Evolutionary conservation across 768 basidiomycete genomes (phyloP).

Genomic region (Amanita thiersii): DNA sequence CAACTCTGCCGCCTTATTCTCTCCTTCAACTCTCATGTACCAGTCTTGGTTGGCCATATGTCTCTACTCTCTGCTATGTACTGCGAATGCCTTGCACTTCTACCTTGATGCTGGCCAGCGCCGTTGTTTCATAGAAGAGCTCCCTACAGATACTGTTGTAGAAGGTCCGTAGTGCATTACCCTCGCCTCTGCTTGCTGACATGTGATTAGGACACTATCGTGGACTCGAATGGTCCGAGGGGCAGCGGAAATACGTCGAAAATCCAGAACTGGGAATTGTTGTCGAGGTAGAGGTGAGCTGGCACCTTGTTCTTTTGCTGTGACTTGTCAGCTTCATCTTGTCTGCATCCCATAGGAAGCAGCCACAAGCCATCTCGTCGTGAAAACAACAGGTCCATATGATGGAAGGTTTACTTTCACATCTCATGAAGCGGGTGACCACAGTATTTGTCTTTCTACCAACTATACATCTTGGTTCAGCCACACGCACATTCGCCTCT

Average conservation of each 20-base stretch:
- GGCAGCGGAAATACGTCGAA: conserved; percentile 52
- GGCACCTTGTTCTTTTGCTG: conserved; percentile 19
- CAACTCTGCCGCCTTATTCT: conserved; percentile 3
- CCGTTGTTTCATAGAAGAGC: conserved; percentile 93
- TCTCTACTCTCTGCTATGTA: conserved; percentile 28
- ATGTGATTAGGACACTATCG: conserved; percentile 72
- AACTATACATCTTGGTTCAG: conserved; percentile 90
- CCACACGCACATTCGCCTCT: conserved; percentile 83
- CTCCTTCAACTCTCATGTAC: conserved; percentile 18
- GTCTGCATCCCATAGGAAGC: conserved; percentile 57
- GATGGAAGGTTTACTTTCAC: conserved; percentile 97
- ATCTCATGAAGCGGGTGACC: conserved; percentile 94
- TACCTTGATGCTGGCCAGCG: conserved; percentile 93
- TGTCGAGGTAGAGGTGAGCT: conserved; percentile 76
- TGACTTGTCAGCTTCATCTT: conserved; percentile 11
- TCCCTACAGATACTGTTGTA: conserved; percentile 91
- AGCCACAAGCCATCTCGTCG: conserved; percentile 70
- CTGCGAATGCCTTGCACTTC: conserved; percentile 81
- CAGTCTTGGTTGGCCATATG: conserved; percentile 14
- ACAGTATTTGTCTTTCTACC: conserved; percentile 91
- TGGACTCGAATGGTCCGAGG: conserved; percentile 87
- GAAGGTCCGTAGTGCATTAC: conserved; percentile 50
- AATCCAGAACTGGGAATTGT: conserved; percentile 81
- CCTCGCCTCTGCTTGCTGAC: not conserved
- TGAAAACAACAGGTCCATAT: conserved; percentile 82